Evolutionary conservation across 139 green algal genomes (phyloP), one percentile per base, ranked within the genome.

Genomic region (Coelastrella sp.): DNA sequence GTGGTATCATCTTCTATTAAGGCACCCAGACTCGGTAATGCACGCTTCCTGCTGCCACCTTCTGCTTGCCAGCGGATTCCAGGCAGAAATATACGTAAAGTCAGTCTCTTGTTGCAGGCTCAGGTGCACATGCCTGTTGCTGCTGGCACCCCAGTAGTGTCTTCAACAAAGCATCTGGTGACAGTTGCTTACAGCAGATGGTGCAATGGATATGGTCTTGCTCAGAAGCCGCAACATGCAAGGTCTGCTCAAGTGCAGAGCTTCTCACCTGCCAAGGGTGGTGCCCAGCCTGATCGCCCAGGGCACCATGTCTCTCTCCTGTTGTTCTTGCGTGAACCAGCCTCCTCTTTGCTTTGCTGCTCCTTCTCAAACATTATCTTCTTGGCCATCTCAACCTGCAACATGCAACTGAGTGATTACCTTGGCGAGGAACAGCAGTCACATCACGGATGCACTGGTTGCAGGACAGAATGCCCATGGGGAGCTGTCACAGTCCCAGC

Each of bases 281-380:
- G 93, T 10, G 87, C 82, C 92, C 92, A 95, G 7, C 83, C 91
- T 19, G 81, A 94, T 85, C 92, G 89, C 0, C 92, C 92, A 3
- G 93, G 92, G 77, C 93, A 95, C 93, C 93, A 95, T 4, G 93
- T 95, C 73, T 94, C 92, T 5, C 93, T 90, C 58, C 93, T 88
- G 80, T 60, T 93, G 87, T 79, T 95, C 57, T 80, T 83, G 57
- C 85, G 85, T 4, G 16, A 13, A 4, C n/a, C 66, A n/a, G 73
- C 20, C 4, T 57, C 85, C 7, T 76, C 68, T 17, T 23, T 47
- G 71, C 56, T 58, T 81, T 82, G n/a, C 59, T 85, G 61, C 81
- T 92, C 68, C 66, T 91, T 32, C 83, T 92, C 92, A 86, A 96
- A 93, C 92, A 96, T 95, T 19, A 96, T 92, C 90, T 94, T 95